phyloP scores from a whole-genome alignment of 192 early-diverging fungal genomes.

The Irineochytrium annulatum region DNA sequence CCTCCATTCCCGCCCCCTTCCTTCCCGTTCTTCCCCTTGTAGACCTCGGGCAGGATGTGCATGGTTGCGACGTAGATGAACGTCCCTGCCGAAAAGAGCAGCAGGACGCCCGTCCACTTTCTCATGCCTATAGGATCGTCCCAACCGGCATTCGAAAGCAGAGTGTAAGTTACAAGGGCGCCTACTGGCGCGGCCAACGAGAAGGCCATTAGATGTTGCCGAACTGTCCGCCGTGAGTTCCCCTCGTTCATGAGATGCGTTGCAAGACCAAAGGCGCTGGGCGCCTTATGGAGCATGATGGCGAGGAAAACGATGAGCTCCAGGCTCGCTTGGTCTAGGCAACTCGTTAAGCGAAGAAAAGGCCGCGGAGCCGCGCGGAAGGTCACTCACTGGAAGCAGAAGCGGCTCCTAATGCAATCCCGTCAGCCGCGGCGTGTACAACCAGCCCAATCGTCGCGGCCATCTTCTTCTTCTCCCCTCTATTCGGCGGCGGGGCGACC shows the following conservation, averaged over 20 bases:
- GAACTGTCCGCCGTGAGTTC: constrained; percentile 43
- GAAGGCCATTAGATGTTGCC: constrained; percentile 75
- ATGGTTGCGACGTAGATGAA: constrained; percentile 90
- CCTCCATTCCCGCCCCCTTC: too few species aligned
- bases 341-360: constrained; percentile 8
- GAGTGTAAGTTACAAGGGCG: constrained; percentile 58
- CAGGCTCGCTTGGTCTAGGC: constrained; percentile 39
- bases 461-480: neutral
- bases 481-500: neutral
- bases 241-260: constrained; percentile 82
- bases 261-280: constrained; percentile 84
- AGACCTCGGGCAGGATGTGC: constrained; percentile 71
- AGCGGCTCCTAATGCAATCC: constrained; percentile 88
- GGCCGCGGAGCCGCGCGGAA: neutral
- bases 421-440: constrained; percentile 95
- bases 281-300: constrained; percentile 95
- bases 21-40: constrained; percentile 14
- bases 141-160: constrained; percentile 23
- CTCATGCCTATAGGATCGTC: constrained; percentile 43
- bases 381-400: constrained; percentile 49
- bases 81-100: constrained; percentile 81
- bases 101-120: constrained; percentile 75
- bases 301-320: constrained; percentile 84
- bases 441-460: constrained; percentile 85
- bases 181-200: constrained; percentile 80